phyloP scores from a whole-genome alignment of 148 eudicot genomes.

The Simmondsia chinensis region DNA sequence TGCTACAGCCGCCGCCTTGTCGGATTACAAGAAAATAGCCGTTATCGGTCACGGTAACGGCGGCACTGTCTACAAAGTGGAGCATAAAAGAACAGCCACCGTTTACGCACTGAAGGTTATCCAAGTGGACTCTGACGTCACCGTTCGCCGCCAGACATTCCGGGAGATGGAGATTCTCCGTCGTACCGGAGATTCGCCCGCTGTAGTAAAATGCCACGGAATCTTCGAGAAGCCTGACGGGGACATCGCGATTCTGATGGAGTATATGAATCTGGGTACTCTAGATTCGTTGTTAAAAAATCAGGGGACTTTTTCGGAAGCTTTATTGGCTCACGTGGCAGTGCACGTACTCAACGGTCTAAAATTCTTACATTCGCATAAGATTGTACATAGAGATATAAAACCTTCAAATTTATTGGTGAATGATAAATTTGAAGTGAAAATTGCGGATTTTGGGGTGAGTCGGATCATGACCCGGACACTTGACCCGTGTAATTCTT shows the following conservation, averaged over 20 bases:
- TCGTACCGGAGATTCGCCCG: slow-evolving; percentile 59
- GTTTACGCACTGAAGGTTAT: slow-evolving; percentile 56
- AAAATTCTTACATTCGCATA: slow-evolving; percentile 55
- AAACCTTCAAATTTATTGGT: slow-evolving; percentile 70
- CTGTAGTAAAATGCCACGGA: slow-evolving; percentile 47
- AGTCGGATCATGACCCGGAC: slow-evolving; percentile 75
- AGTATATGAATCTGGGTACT: slow-evolving; percentile 75
- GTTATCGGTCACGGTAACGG: slow-evolving; percentile 84
- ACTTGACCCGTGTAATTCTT: slow-evolving; percentile 78
- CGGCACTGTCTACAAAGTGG: slow-evolving; percentile 81
- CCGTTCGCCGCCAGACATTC: slow-evolving; percentile 41
- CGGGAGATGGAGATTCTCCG: slow-evolving; percentile 79
- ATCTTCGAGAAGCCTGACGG: slow-evolving; percentile 44
- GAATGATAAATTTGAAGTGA: slow-evolving; percentile 43
- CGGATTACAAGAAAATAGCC: slow-evolving; percentile 45
- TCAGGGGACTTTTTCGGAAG: slow-evolving; percentile 26
- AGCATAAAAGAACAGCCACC: slow-evolving; percentile 34
- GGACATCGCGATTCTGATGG: slow-evolving; percentile 54
- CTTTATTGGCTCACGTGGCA: slow-evolving; percentile 27
- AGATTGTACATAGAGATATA: slow-evolving; percentile 78
- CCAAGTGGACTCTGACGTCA: slow-evolving; percentile 34
- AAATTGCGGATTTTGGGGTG: slow-evolving; percentile 86
- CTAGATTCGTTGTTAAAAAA: slow-evolving; percentile 31
- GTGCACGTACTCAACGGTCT: slow-evolving; percentile 51
- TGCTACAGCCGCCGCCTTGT: slow-evolving; percentile 11